A percentile compares a stretch with the other conserved stretches of the same genome.
Conservation (phyloP, 2,329 filamentous ascomycete genomes). For the Aspergillus sclerotialis region DNA sequence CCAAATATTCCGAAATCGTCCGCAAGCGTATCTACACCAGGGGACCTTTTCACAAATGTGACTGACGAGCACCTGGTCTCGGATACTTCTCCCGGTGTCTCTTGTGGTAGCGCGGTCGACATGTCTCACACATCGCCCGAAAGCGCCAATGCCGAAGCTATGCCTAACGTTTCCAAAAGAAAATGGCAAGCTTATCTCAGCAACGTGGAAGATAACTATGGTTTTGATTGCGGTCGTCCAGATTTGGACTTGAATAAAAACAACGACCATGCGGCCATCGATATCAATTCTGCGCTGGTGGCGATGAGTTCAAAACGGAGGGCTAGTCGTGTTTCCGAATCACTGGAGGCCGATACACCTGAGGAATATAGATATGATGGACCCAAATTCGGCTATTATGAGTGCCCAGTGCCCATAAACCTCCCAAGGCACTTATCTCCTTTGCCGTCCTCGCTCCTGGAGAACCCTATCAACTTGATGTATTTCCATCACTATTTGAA, state of each 20-base stretch:
- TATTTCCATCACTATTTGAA: conserved; percentile 71
- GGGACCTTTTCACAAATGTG: not conserved
- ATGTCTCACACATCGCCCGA: conserved; percentile 3
- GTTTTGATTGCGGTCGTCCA: conserved; percentile 62
- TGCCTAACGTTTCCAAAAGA: conserved; percentile 14
- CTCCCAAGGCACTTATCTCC: conserved; percentile 52
- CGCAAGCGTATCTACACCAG: not conserved
- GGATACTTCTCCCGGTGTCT: not conserved
- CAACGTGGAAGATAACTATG: conserved; percentile 47
- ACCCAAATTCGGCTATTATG: conserved; percentile 61
- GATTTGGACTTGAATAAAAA: conserved; percentile 67
- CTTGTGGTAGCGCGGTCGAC: not conserved
- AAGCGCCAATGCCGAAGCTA: conserved; percentile 4
- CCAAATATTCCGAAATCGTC: not conserved
- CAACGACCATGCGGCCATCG: conserved; percentile 62
- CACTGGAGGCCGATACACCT: conserved; percentile 1
- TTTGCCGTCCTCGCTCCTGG: conserved; percentile 51
- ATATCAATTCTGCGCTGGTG: conserved; percentile 37
- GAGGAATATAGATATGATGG: conserved; percentile 38
- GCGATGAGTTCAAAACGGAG: conserved; percentile 14
- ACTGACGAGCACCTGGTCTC: not conserved
- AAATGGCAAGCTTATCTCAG: conserved; percentile 27
- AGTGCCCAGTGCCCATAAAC: conserved; percentile 58
- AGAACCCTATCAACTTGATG: conserved; percentile 75
- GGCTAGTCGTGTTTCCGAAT: conserved; percentile 5